Evolutionary conservation across 2,329 filamentous ascomycete species (phyloP).

Genomic region (Scytalidium lignicola): DNA sequence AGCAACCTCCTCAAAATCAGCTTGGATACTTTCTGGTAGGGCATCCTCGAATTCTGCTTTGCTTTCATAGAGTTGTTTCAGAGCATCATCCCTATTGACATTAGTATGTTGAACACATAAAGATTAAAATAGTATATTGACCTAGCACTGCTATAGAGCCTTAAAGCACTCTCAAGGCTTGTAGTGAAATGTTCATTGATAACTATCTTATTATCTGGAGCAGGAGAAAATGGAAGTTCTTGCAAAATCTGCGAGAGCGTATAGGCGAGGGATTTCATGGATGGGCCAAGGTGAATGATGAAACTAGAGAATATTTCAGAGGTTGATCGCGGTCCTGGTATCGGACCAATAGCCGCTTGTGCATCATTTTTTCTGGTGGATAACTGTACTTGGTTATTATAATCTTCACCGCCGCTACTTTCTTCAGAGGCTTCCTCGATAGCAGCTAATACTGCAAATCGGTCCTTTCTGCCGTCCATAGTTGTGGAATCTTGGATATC

Average conservation of each 20-base stretch:
- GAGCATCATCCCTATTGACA: conserved; percentile 60
- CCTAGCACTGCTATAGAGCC: background rate
- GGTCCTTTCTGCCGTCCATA: conserved; percentile 38
- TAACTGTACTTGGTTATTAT: conserved; percentile 5
- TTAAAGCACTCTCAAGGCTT: conserved; percentile 67
- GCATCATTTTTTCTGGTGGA: conserved; percentile 13
- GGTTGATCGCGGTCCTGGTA: conserved; percentile 50
- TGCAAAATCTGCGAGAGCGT: conserved; percentile 85
- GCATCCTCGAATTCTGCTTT: conserved; percentile 66
- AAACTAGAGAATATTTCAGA: conserved; percentile 90
- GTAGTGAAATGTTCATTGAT: conserved; percentile 76
- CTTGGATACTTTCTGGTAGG: conserved; percentile 66
- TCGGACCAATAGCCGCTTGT: conserved; percentile 16
- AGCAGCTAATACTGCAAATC: conserved; percentile 46
- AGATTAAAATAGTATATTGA: background rate
- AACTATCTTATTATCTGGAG: conserved; percentile 61
- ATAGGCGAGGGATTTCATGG: conserved; percentile 92
- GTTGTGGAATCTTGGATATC: conserved; percentile 21
- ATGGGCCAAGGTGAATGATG: conserved; percentile 81
- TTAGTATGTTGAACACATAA: background rate
- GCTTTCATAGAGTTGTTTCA: conserved; percentile 74
- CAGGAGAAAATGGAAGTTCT: conserved; percentile 74
- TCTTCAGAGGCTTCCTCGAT: conserved; percentile 61
- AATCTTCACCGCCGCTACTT: conserved; percentile 42
- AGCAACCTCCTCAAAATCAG: conserved; percentile 94